These are phyloP conservation scores for Elsinoe ampelina DNA, from an alignment of 2,329 filamentous ascomycete species.

Conservation along the genomic window DNA sequence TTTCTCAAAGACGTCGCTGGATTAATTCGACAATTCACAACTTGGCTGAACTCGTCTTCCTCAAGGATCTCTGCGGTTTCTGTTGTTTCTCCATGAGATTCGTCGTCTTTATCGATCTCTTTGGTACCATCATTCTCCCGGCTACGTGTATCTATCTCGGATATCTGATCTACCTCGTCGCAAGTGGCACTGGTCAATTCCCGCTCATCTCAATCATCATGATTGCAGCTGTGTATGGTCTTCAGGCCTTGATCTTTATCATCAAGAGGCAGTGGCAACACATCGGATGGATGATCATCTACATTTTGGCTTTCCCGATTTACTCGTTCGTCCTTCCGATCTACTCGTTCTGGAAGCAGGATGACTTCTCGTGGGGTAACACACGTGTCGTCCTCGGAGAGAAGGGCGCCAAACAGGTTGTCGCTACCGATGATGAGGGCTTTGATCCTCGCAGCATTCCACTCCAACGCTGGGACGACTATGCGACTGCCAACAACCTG, in stretches of 20 bases:
- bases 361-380: conserved; percentile 98
- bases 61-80: conserved; percentile 95
- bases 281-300: conserved; percentile 99
- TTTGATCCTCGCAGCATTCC: conserved; percentile 92
- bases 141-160: conserved; percentile 78
- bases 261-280: conserved; percentile 97
- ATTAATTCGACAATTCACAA: conserved; percentile 99
- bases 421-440: conserved; percentile 71
- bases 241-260: conserved; percentile 93
- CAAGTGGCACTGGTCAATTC: conserved; percentile 61
- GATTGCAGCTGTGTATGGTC: conserved; percentile 83
- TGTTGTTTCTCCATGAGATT: conserved; percentile 99
- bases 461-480: conserved; percentile 95
- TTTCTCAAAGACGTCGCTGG: conserved; percentile 98
- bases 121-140: conserved; percentile 84
- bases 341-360: conserved; percentile 99
- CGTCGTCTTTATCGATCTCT: conserved; percentile 86
- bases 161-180: conserved; percentile 76
- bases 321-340: conserved; percentile 85
- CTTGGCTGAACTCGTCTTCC: conserved; percentile 75
- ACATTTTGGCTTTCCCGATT: conserved; percentile 88
- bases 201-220: conserved; percentile 82
- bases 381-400: conserved; percentile 95
- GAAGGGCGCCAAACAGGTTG: conserved; percentile 80
- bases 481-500: conserved; percentile 74